phyloP scores from a whole-genome alignment of 768 basidiomycete species.

The Lactifluus pinguis region DNA sequence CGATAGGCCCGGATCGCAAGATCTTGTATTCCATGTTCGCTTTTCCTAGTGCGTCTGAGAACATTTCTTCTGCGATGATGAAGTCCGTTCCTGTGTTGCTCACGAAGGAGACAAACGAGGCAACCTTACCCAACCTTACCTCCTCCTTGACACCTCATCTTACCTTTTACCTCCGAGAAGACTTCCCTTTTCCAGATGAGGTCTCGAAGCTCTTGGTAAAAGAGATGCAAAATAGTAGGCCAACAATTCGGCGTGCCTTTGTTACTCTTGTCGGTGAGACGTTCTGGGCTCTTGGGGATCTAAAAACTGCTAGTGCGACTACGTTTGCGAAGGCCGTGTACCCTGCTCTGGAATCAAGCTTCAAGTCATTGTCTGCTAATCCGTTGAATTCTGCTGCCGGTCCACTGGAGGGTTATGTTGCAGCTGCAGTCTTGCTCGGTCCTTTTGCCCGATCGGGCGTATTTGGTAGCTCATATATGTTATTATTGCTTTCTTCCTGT shows the following conservation, averaged over 20 bases:
- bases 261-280: constrained; percentile 53
- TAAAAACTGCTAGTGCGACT: constrained; percentile 34
- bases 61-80: constrained; percentile 40
- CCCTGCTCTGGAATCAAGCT: constrained; percentile 55
- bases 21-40: constrained; percentile 73
- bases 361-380: constrained; percentile 58
- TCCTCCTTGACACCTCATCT: constrained; percentile 53
- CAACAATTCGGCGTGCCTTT: constrained; percentile 51
- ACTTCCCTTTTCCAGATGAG: constrained; percentile 36
- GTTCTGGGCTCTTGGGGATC: constrained; percentile 38
- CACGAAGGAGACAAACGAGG: constrained; percentile 74
- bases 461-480: constrained; percentile 39
- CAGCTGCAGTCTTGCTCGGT: constrained; percentile 58
- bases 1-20: constrained; percentile 80
- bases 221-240: constrained; percentile 65
- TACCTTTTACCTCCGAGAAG: constrained; percentile 37
- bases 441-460: constrained; percentile 41
- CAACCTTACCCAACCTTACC: constrained; percentile 45
- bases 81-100: constrained; percentile 37
- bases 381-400: constrained; percentile 51
- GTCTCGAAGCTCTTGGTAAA: constrained; percentile 46
- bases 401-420: constrained; percentile 80
- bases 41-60: constrained; percentile 38
- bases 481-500: constrained; percentile 14
- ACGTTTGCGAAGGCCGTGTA: constrained; percentile 47